Percentiles rank a stretch among this genome's conserved stretches.
phyloP scores from a whole-genome alignment of 257 asterid species.

The Oldenlandia corymbosa region DNA sequence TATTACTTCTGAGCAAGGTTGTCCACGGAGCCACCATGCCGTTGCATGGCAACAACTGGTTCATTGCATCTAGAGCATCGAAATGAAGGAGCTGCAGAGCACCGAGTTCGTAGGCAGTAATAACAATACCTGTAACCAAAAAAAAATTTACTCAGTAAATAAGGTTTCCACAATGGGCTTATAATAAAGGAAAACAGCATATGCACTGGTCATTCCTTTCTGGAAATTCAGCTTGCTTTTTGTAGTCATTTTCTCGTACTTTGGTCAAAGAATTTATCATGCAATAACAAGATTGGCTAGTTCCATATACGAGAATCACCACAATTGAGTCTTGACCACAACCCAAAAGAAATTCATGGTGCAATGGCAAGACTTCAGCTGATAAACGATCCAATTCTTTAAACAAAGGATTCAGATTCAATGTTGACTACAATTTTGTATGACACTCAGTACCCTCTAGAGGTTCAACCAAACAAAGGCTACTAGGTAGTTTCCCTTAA shows the following conservation, averaged over 20 bases:
- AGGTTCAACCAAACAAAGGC: no score
- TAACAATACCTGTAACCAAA: slow-evolving; percentile 68
- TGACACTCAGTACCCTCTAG: no score
- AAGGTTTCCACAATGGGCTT: not conserved
- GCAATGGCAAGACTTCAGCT: not conserved
- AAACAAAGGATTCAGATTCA: no score
- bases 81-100: slow-evolving; percentile 68
- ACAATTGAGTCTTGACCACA: not conserved
- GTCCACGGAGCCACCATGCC: slow-evolving; percentile 40
- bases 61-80: slow-evolving; percentile 80
- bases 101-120: slow-evolving; percentile 79
- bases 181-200: not conserved
- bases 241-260: not conserved
- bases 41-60: slow-evolving; percentile 87
- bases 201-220: no score
- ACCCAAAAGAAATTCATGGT: not conserved
- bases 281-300: not conserved
- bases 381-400: no score
- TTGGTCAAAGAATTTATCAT: not conserved
- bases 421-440: no score
- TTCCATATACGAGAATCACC: not conserved
- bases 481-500: no score
- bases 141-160: not conserved
- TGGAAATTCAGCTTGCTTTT: not conserved
- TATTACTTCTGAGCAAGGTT: slow-evolving; percentile 29